These are phyloP conservation scores for Angomonas deanei DNA, from an alignment of 208 protist genomes.

Conservation along the genomic window DNA sequence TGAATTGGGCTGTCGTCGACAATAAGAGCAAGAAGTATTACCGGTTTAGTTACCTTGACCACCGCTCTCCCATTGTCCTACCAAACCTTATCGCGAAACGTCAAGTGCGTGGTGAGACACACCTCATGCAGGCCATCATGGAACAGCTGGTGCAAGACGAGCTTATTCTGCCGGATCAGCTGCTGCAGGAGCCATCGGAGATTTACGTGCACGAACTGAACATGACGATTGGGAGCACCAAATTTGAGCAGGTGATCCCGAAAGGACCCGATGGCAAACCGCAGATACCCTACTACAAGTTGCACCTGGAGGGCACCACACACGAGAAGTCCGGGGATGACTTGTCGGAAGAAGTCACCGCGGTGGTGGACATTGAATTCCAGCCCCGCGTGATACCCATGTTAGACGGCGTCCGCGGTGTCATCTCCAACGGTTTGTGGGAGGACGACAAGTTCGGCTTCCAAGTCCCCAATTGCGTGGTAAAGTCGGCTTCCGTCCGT, in stretches of 20 bases:
- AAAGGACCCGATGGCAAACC: neutral
- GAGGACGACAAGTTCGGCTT: slow-evolving; percentile 50
- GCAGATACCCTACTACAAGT: slow-evolving; percentile 24
- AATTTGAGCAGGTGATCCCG: slow-evolving; percentile 14
- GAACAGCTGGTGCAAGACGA: slow-evolving; percentile 42
- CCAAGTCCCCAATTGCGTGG: slow-evolving; percentile 31
- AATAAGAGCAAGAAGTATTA: slow-evolving; percentile 42
- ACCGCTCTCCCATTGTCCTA: slow-evolving; percentile 29
- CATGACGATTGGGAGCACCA: slow-evolving; percentile 29
- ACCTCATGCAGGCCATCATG: slow-evolving; percentile 47
- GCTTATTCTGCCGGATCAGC: slow-evolving; percentile 35
- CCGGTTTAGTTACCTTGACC: slow-evolving; percentile 45
- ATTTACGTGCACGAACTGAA: slow-evolving; percentile 26
- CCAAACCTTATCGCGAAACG: slow-evolving; percentile 39
- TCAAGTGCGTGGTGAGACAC: slow-evolving; percentile 14
- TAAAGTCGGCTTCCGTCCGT: slow-evolving; percentile 24
- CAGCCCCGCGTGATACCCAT: slow-evolving; percentile 28
- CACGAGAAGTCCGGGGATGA: slow-evolving; percentile 32
- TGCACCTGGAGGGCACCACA: slow-evolving; percentile 44
- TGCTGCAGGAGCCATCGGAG: slow-evolving; percentile 17
- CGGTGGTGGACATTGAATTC: slow-evolving; percentile 40
- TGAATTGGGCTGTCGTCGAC: slow-evolving; percentile 57
- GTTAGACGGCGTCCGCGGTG: slow-evolving; percentile 39
- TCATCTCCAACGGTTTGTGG: slow-evolving; percentile 36
- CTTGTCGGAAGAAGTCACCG: slow-evolving; percentile 29